Conservation (phyloP, 1,139 yeast species). For the Debaryomyces udenii region DNA sequence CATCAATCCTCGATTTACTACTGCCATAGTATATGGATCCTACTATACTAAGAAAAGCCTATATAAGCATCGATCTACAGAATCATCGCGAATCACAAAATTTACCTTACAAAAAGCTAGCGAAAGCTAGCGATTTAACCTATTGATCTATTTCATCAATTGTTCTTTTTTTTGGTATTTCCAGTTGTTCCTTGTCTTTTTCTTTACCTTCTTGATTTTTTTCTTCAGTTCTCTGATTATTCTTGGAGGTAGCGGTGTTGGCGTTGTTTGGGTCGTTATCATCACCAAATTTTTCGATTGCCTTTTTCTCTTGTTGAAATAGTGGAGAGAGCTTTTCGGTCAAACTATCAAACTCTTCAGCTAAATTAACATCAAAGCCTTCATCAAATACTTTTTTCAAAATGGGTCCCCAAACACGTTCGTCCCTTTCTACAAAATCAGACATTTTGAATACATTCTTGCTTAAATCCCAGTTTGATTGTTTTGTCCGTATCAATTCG, state of each 20-base stretch:
- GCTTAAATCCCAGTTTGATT: slow-evolving; percentile 80
- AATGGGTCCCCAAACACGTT: slow-evolving; percentile 70
- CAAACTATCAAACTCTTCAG: slow-evolving; percentile 24
- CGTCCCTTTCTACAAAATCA: slow-evolving; percentile 62
- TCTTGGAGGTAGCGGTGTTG: slow-evolving; percentile 11
- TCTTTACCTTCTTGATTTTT: slow-evolving; percentile 3
- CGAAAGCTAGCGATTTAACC: slow-evolving; percentile 4
- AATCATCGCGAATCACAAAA: background rate
- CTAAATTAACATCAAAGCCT: slow-evolving; percentile 35
- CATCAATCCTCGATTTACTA: background rate
- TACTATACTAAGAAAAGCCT: background rate
- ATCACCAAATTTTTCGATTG: slow-evolving; percentile 10
- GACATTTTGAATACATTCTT: slow-evolving; percentile 68
- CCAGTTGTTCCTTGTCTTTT: slow-evolving; percentile 10
- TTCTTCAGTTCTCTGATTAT: background rate
- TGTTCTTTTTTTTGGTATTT: slow-evolving; percentile 26
- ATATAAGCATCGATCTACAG: too few species aligned
- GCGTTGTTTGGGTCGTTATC: background rate
- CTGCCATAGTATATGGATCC: background rate
- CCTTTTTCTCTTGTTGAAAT: slow-evolving; percentile 16
- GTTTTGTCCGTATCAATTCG: slow-evolving; percentile 69
- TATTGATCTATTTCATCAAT: slow-evolving; percentile 29
- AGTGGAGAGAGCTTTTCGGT: slow-evolving; percentile 19
- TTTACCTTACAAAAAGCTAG: background rate
- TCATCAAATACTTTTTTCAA: slow-evolving; percentile 50